Evolutionary conservation across 192 early-diverging fungal species (phyloP).

Genomic region (Backusella morwellensis): DNA sequence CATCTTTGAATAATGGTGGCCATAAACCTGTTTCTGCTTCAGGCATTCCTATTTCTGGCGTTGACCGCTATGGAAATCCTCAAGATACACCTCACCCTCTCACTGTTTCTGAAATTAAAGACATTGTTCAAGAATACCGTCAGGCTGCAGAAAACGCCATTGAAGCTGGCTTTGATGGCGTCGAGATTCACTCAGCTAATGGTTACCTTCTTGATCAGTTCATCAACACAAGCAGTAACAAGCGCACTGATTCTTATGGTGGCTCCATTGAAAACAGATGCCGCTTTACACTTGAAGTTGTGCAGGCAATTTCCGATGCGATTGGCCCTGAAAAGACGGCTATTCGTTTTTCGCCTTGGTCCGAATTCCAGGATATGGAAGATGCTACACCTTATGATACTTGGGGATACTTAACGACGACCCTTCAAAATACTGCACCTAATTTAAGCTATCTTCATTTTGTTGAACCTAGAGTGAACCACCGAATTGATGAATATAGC

Average conservation of each 20-base stretch:
- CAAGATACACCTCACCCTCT: constrained; percentile 20
- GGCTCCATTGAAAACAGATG: constrained; percentile 19
- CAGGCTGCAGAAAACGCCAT: constrained; percentile 66
- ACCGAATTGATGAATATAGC: not conserved
- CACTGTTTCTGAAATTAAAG: constrained; percentile 7
- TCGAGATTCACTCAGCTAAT: constrained; percentile 91
- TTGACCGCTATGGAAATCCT: not conserved
- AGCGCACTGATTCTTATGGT: constrained; percentile 53
- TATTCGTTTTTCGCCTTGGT: constrained; percentile 33
- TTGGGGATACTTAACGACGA: constrained; percentile 18
- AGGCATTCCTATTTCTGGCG: constrained; percentile 17
- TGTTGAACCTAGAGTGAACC: constrained; percentile 19
- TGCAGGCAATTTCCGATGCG: constrained; percentile 9
- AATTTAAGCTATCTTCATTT: constrained; percentile 29
- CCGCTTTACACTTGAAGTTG: constrained; percentile 22
- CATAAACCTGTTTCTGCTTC: constrained; percentile 24
- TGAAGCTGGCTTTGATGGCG: constrained; percentile 80
- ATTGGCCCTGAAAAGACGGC: constrained; percentile 28
- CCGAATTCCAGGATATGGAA: constrained; percentile 29
- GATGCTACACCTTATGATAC: constrained; percentile 21
- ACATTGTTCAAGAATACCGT: not conserved
- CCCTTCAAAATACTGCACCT: constrained; percentile 21
- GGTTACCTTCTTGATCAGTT: constrained; percentile 86
- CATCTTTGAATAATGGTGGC: not conserved
- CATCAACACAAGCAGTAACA: constrained; percentile 74